Conservation (phyloP, 768 basidiomycete genomes). For the Auricularia auricula-judae region DNA sequence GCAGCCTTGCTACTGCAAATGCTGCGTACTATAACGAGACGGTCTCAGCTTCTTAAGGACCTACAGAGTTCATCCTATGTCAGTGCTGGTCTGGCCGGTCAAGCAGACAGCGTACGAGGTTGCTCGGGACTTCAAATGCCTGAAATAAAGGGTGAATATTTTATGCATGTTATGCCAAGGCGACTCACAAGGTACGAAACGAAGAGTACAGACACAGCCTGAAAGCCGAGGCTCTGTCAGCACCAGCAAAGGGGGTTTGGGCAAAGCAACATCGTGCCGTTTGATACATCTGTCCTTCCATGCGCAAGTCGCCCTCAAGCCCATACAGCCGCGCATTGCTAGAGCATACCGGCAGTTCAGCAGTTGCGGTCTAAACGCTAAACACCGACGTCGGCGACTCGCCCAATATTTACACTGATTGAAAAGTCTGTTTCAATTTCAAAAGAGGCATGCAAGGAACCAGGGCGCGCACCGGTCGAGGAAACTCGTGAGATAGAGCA, state of each 20-base stretch:
- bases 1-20: neutral
- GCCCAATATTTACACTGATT: neutral
- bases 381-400: neutral
- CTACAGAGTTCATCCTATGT: neutral
- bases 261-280: conserved; percentile 1
- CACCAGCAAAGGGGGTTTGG: neutral
- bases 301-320: conserved; percentile 7
- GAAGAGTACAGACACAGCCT: conserved; percentile 6
- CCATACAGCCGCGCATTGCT: conserved; percentile 11
- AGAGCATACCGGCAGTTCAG: neutral
- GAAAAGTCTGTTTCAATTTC: too few relatives aligned
- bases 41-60: conserved; percentile 5
- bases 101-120: neutral
- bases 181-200: conserved; percentile 2
- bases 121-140: neutral
- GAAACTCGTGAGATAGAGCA: conserved; percentile 5
- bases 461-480: conserved; percentile 3
- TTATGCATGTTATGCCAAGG: too few relatives aligned
- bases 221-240: neutral
- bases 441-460: too few relatives aligned
- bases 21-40: conserved; percentile 2
- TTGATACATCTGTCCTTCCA: conserved; percentile 5
- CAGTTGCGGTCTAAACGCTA: neutral
- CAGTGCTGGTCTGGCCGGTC: neutral
- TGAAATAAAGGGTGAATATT: neutral